Percentiles rank a stretch among this genome's conserved stretches.
phyloP scores from a whole-genome alignment of 2,329 filamentous ascomycete species.

The Scedosporium minutisporum region DNA sequence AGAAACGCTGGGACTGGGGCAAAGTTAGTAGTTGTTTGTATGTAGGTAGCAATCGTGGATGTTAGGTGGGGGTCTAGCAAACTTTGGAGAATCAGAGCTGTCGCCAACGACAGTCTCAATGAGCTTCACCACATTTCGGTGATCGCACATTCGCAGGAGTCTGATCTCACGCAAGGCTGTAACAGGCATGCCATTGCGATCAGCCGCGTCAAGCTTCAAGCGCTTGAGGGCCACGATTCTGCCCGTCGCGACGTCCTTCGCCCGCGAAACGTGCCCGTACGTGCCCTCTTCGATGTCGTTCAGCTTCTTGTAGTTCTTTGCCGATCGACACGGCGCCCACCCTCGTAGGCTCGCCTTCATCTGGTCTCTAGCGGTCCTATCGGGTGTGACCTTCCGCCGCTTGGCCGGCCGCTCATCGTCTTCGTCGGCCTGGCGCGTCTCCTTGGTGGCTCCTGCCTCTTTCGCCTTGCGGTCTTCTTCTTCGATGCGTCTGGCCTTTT shows the following conservation, averaged over 20 bases:
- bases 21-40: constrained; percentile 11
- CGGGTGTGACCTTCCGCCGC: constrained; percentile 49
- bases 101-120: constrained; percentile 77
- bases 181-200: constrained; percentile 70
- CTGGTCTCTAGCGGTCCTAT: constrained; percentile 29
- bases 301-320: constrained; percentile 81
- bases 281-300: constrained; percentile 98
- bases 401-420: constrained; percentile 43
- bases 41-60: background rate
- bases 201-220: constrained; percentile 75
- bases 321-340: constrained; percentile 65
- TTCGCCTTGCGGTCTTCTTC: constrained; percentile 30
- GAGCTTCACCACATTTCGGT: constrained; percentile 74
- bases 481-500: constrained; percentile 61
- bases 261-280: constrained; percentile 88
- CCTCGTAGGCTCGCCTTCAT: constrained; percentile 59
- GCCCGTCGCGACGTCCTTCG: constrained; percentile 62
- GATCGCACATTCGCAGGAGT: constrained; percentile 69
- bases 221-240: constrained; percentile 86
- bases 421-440: constrained; percentile 19
- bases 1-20: constrained; percentile 54
- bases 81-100: constrained; percentile 17
- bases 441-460: constrained; percentile 8
- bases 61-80: background rate
- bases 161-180: constrained; percentile 92